Percentiles rank a stretch among this genome's conserved stretches.
Conservation (phyloP, 2,329 filamentous ascomycete genomes). For the Tolypocladium tropicale region DNA sequence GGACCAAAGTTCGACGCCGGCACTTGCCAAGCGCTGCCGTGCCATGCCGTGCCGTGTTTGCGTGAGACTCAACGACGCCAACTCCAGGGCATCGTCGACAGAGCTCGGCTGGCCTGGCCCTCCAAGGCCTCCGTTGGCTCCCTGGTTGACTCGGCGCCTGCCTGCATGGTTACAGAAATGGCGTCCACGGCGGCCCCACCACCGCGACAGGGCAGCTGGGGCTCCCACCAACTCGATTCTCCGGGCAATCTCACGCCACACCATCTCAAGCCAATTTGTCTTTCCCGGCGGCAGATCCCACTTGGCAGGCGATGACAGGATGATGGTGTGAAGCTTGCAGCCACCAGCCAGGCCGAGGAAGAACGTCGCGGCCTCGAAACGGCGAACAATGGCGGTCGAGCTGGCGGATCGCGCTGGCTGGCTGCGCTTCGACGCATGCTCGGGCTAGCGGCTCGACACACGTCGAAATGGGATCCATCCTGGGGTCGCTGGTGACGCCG, state of each 20-base stretch:
- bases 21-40: not conserved
- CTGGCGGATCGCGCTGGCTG: not conserved
- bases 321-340: not conserved
- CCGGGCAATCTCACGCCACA: not conserved
- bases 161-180: slow-evolving; percentile 7
- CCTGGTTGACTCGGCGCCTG: not conserved
- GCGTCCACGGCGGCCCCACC: slow-evolving; percentile 10
- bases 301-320: not conserved
- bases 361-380: not conserved
- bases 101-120: not conserved
- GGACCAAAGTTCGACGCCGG: not conserved
- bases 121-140: not conserved
- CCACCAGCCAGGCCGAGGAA: not conserved
- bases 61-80: no score
- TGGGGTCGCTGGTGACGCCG: slow-evolving; percentile 8
- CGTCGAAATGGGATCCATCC: slow-evolving; percentile 4
- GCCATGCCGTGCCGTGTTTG: not conserved
- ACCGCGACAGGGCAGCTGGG: slow-evolving; percentile 6
- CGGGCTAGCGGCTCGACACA: not conserved
- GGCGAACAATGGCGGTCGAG: not conserved
- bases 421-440: not conserved
- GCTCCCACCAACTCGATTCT: not conserved
- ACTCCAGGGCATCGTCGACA: not conserved
- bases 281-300: not conserved
- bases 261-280: not conserved